Percentiles rank a stretch among this genome's conserved stretches.
Conservation (phyloP, 768 basidiomycete genomes). For the Leccinum rimulosum region DNA sequence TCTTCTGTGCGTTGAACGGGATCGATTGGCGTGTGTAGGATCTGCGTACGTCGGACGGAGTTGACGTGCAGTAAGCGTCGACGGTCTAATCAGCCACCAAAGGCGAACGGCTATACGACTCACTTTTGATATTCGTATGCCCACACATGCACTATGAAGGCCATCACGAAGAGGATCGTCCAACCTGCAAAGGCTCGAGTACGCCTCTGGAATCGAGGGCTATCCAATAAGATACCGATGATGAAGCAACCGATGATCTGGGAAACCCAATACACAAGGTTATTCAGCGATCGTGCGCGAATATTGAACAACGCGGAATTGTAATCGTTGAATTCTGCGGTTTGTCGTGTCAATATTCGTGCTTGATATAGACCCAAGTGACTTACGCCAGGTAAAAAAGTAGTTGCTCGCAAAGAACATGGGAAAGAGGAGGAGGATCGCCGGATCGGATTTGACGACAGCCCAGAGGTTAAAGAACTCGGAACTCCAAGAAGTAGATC, state of each 20-base stretch:
- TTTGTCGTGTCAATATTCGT: not conserved
- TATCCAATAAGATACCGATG: constrained; percentile 68
- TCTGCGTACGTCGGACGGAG: constrained; percentile 23
- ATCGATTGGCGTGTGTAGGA: constrained; percentile 57
- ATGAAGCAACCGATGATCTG: constrained; percentile 71
- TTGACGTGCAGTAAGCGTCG: not conserved
- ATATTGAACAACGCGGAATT: constrained; percentile 76
- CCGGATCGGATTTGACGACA: constrained; percentile 63
- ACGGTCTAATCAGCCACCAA: not conserved
- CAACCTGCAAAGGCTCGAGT: constrained; percentile 67
- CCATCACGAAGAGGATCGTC: constrained; percentile 55
- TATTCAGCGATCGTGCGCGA: constrained; percentile 71
- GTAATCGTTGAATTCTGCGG: constrained; percentile 70
- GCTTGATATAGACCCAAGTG: not conserved
- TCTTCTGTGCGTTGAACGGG: constrained; percentile 38
- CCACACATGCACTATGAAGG: constrained; percentile 71
- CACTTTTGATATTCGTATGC: constrained; percentile 73
- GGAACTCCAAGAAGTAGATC: constrained; percentile 71
- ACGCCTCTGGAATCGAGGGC: constrained; percentile 51
- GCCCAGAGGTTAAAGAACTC: constrained; percentile 71
- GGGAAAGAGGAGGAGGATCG: constrained; percentile 72
- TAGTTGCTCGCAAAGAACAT: constrained; percentile 82
- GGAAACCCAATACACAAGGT: constrained; percentile 74
- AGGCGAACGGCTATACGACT: constrained; percentile 10
- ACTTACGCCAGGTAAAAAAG: constrained; percentile 78